Evolutionary conservation across 1,139 yeast species (phyloP), one percentile per base, ranked within the genome.

Genomic region (Sugiyamaella castrensis): DNA sequence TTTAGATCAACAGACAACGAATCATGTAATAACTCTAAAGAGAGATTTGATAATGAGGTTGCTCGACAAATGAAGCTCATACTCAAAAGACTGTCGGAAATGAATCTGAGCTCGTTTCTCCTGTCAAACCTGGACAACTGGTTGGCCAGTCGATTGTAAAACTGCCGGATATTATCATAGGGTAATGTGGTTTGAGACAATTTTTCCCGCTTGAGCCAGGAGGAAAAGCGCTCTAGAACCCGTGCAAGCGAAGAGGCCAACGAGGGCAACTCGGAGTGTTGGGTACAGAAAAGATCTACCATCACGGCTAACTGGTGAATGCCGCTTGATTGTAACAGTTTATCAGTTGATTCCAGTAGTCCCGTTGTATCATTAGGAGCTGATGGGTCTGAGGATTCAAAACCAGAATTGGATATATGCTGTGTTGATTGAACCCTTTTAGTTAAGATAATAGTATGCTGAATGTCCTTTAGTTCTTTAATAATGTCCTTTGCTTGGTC

Each of bases 41-140:
- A 16, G 10, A 35, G 15, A 4, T 8, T 11, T 29, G 15, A 19
- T 11, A 35, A 7, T 29, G 28, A 24, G 10, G 40, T 16, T 11
- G 30, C 8, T 36, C 30, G 35, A 15, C 35, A 35, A 35, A 28
- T 42, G 13, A 40, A 42, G 34, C 46, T 42, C 9, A 42, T 29
- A 12, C 37, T 42, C 10, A 42, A 19, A n/a, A 42, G 19, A 29
- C 46, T 42, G 30, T 42, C 46, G 8, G 46, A 42, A 8, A 42
- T 36, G 30, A 35, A 42, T 30, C 31, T 42, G 30, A 42, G 39
- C 31, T 42, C 46, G 10, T 9, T n/a, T 29, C 28, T 11, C 24
- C 40, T 27, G 8, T 28, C n/a, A 19, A 35, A 35, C 13, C 24
- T 3, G 19, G n/a, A 28, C 12, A 42, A 42, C 19, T 42, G 37